Conservation (phyloP, 768 basidiomycete species). For the Xerocomellus chrysenteron region DNA sequence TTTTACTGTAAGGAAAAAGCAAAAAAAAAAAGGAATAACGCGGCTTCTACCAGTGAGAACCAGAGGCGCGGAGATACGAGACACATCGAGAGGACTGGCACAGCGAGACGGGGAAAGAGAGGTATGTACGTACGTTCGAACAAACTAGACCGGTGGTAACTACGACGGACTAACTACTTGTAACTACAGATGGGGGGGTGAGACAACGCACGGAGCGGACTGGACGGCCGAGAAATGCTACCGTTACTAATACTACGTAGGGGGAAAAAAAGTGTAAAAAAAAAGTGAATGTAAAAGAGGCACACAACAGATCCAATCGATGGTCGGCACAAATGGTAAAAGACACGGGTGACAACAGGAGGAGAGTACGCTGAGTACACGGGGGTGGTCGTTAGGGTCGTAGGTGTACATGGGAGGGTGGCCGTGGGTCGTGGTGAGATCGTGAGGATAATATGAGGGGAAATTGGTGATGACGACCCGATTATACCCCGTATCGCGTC, state of each 20-base stretch:
- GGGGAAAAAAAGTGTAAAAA: not conserved
- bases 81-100: constrained; percentile 3
- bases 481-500: constrained; percentile 82
- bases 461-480: not conserved
- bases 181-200: constrained; percentile 31
- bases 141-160: constrained; percentile 35
- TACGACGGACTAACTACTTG: constrained; percentile 24
- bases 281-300: not conserved
- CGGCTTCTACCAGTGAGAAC: not conserved
- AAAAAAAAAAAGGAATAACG: not conserved
- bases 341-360: constrained; percentile 22
- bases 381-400: constrained; percentile 10
- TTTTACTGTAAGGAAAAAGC: not conserved
- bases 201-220: constrained; percentile 25
- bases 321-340: constrained; percentile 31
- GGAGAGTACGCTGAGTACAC: constrained; percentile 7
- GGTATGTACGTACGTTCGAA: constrained; percentile 16
- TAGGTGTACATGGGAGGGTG: constrained; percentile 12
- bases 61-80: not conserved
- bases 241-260: constrained; percentile 25
- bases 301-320: constrained; percentile 22
- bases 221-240: constrained; percentile 20
- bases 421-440: constrained; percentile 13
- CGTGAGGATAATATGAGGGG: constrained; percentile 7
- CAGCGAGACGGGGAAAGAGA: not conserved